Evolutionary conservation across 2,329 filamentous ascomycete species (phyloP), one percentile per base, ranked within the genome.

Genomic region (Apiospora kogelbergensis): DNA sequence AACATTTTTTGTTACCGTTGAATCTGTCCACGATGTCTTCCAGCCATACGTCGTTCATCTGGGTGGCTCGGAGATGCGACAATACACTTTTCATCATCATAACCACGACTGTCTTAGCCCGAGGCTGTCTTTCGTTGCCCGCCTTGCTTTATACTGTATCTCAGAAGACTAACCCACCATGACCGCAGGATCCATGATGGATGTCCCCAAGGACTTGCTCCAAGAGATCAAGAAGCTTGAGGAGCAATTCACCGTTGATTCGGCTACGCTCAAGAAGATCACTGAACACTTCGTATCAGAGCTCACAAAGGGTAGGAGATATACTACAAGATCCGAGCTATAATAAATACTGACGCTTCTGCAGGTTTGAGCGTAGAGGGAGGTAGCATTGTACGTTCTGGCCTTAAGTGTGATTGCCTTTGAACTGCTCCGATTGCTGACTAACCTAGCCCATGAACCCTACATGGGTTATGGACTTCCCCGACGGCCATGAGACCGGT

Each of bases 391-490:
- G 94, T 97, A 81, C 86, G 93, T 86, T 65, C 17, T 11, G 20
- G 63, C 40, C 24, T 11, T n/a, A 5, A 9, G 37, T 17, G 22
- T 63, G 45, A 24, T 64, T 69, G 40, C 63, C 67, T n/a, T 20
- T 6, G 15, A 65, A 60, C 53, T n/a, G 9, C 6, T 9, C 17
- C 20, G 20, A n/a, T 17, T 60, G 53, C 53, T 60, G 37, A 60
- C 37, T 30, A 15, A 24, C 40, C 63, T 74, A 97, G 93, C 95
- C 95, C 70, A 98, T 98, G 95, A 98, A 98, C 83, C 93, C 95
- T 70, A 97, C 95, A 68, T 98, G 95, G 95, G 94, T 97, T 72
- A 94, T 97, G 90, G 89, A 89, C 63, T 94, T 94, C 80, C 95
- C 95, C 26, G 92, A 91, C 78, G 95, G 95, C 73, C 81, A 95